Evolutionary conservation across 176 grass and related monocot species (phyloP), one percentile per base, ranked within the genome.

Genomic region (Calamus simplicifolius): DNA sequence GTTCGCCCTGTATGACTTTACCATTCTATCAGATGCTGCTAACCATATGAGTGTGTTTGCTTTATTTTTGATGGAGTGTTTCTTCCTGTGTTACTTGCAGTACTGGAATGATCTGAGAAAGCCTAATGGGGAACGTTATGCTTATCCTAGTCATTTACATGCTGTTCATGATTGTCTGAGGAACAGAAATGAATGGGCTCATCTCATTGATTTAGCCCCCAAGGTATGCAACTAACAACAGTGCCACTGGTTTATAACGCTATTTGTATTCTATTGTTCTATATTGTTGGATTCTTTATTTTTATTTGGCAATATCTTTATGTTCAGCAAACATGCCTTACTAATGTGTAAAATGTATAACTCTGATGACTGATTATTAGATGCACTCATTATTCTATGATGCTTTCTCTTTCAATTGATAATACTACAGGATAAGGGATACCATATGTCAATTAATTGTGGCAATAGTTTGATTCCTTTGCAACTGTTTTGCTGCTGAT

Each of bases 121-220:
- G 77, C 81, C 72, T 59, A 88, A 75, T 55, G 69, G 56, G 21
- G 87, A 90, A 67, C 64, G 72, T 53, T 75, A 74, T 82, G 62
- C 55, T 30, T 82, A 85, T 70, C 53, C 75, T 63, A 88, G 64
- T 61, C 68, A 64, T 54, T 64, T 69, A 50, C 81, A 82, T 78
- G 84, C 87, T 64, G 85, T 97, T 29, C 73, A 91, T 14, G 87
- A 88, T 73, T 90, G 79, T 68, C 77, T 97, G 64, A 85, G 75
- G 57, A 82, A 72, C 61, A 82, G 76, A 48, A 83, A 35, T 48
- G 92, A 97, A 63, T 97, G 92, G 92, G 69, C 78, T 75, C 81
- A 91, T 79, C 72, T 97, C 59, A 51, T 97, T 69, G 67, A 83
- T 65, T 87, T 85, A 69, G 78, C 75, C 71, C 63, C 87, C 48